These are phyloP conservation scores for Penicillium egyptiacum DNA, from an alignment of 495 filamentous ascomycete species.

Conservation along the genomic window DNA sequence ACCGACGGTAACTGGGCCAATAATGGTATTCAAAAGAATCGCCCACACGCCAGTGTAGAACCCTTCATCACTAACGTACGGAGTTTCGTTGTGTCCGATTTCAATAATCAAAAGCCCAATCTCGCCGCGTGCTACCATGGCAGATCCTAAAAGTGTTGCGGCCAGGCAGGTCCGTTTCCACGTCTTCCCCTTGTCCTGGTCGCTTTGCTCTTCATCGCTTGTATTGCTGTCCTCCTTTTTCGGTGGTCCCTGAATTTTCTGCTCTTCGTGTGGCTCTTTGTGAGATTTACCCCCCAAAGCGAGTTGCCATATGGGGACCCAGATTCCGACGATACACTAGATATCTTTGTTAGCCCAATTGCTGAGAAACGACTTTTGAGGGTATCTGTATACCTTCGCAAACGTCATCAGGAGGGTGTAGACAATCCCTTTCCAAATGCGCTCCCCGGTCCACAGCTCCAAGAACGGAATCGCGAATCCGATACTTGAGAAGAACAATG, in stretches of 20 bases:
- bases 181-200: not conserved
- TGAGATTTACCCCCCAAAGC: not conserved
- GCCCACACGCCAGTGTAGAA: conserved; percentile 74
- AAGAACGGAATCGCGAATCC: conserved; percentile 75
- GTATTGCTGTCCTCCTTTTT: not conserved
- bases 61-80: conserved; percentile 33
- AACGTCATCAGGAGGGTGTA: conserved; percentile 67
- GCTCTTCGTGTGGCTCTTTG: not conserved
- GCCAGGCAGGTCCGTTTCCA: conserved; percentile 43
- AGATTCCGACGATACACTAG: conserved; percentile 34
- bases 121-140: conserved; percentile 76
- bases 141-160: conserved; percentile 50
- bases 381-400: conserved; percentile 49
- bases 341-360: not conserved
- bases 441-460: conserved; percentile 58
- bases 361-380: not conserved
- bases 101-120: conserved; percentile 76
- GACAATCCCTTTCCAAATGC: conserved; percentile 68
- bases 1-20: conserved; percentile 68
- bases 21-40: conserved; percentile 68
- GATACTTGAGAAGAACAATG: conserved; percentile 72
- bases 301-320: conserved; percentile 30
- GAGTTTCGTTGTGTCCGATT: conserved; percentile 51
- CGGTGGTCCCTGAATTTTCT: not conserved
- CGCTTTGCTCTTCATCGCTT: not conserved